A percentile compares a stretch with the other conserved stretches of the same genome.
These are phyloP conservation scores for Gaeumannomyces sp. DNA, from an alignment of 2,329 filamentous ascomycete species.

Conservation along the genomic window DNA sequence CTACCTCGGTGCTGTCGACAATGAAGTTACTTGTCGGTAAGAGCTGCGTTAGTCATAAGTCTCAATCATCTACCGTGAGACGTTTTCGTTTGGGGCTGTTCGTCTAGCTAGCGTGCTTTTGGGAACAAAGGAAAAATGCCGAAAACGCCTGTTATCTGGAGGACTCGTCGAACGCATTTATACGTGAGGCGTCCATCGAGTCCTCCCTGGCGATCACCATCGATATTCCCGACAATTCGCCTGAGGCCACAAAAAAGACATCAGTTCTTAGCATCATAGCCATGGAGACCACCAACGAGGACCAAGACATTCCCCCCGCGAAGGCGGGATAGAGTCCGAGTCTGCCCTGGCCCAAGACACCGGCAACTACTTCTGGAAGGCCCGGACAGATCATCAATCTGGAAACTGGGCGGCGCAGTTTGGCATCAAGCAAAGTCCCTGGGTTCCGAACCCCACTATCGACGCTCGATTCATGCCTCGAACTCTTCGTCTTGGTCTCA, in stretches of 20 bases:
- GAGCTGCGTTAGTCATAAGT: not conserved
- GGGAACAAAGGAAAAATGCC: slow-evolving; percentile 7
- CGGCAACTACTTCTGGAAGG: not conserved
- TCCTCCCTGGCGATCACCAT: not conserved
- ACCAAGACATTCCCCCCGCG: not conserved
- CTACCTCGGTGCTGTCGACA: not conserved
- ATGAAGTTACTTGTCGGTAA: not conserved
- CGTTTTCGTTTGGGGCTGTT: not conserved
- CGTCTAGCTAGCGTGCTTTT: not conserved
- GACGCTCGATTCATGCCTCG: not conserved
- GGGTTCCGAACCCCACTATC: not conserved
- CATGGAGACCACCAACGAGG: not conserved
- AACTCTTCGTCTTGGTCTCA: slow-evolving; percentile 9
- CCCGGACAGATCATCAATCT: not conserved
- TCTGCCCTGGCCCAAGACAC: not conserved
- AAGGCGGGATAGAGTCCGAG: not conserved
- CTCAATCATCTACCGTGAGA: not conserved
- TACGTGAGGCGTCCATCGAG: not conserved
- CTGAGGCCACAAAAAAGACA: not conserved
- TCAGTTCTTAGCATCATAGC: not conserved
- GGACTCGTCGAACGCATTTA: not conserved
- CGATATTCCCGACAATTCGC: not conserved
- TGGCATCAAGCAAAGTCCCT: slow-evolving; percentile 1
- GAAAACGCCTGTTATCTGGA: not conserved
- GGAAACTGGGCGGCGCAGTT: not conserved